A percentile compares a stretch with the other conserved stretches of the same genome.
Conservation (phyloP, 2,329 filamentous ascomycete genomes). For the Penicillium vulpinum region DNA sequence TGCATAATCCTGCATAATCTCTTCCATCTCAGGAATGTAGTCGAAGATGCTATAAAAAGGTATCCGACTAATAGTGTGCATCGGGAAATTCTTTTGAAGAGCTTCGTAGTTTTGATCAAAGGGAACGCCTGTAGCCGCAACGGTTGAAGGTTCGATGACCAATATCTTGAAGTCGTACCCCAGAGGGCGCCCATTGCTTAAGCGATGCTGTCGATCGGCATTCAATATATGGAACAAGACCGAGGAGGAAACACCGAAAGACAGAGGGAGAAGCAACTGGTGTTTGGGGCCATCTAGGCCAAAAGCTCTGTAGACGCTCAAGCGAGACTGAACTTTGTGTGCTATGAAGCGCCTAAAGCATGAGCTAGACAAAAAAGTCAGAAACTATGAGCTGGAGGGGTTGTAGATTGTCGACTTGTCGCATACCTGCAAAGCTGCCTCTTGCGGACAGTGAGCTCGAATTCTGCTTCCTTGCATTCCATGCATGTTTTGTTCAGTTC, state of each 20-base stretch:
- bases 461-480: slow-evolving; percentile 56
- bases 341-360: slow-evolving; percentile 79
- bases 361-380: slow-evolving; percentile 47
- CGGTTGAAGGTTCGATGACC: slow-evolving; percentile 44
- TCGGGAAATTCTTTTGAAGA: slow-evolving; percentile 63
- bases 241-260: slow-evolving; percentile 78
- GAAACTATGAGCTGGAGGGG: slow-evolving; percentile 10
- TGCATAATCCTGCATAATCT: slow-evolving; percentile 35
- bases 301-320: slow-evolving; percentile 57
- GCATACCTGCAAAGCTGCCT: slow-evolving; percentile 62
- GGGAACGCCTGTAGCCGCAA: slow-evolving; percentile 22
- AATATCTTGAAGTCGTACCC: slow-evolving; percentile 63
- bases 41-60: slow-evolving; percentile 64
- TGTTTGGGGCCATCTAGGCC: slow-evolving; percentile 31
- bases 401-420: slow-evolving; percentile 4
- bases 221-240: slow-evolving; percentile 75
- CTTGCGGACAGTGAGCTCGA: slow-evolving; percentile 56
- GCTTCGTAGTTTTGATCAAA: slow-evolving; percentile 41
- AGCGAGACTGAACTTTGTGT: slow-evolving; percentile 77
- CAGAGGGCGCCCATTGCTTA: slow-evolving; percentile 52
- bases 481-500: slow-evolving; percentile 48
- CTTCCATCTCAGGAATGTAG: slow-evolving; percentile 37
- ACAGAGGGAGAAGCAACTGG: slow-evolving; percentile 74
- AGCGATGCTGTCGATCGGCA: slow-evolving; percentile 59
- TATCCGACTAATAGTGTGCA: slow-evolving; percentile 62